These are phyloP conservation scores for Apodospora peruviana DNA, from an alignment of 495 filamentous ascomycete genomes.

Conservation along the genomic window DNA sequence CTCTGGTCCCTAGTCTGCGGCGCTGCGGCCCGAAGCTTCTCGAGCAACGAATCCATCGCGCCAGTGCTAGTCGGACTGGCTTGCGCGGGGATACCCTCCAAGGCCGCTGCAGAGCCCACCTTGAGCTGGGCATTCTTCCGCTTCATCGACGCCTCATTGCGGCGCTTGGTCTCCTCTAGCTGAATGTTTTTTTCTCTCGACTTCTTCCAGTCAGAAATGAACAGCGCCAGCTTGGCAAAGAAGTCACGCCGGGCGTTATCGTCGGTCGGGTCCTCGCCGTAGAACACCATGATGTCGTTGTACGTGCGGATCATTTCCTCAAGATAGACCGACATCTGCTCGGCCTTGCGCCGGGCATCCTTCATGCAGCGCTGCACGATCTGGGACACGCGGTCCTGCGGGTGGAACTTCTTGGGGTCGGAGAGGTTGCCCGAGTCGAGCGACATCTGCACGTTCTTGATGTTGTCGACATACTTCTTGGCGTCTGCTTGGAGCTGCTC, in stretches of 20 bases:
- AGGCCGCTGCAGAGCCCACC: constrained; percentile 45
- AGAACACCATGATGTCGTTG: constrained; percentile 95
- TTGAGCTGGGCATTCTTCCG: constrained; percentile 73
- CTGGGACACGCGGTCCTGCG: constrained; percentile 89
- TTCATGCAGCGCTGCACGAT: constrained; percentile 93
- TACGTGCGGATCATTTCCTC: constrained; percentile 89
- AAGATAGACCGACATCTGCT: constrained; percentile 89
- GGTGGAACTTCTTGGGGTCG: constrained; percentile 96
- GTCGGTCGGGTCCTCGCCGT: constrained; percentile 87
- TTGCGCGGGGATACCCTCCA: constrained; percentile 36
- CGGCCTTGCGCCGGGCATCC: constrained; percentile 90
- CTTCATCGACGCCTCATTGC: constrained; percentile 85
- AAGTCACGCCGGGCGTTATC: constrained; percentile 95
- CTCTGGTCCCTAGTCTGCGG: constrained; percentile 83
- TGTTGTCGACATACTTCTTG: constrained; percentile 90
- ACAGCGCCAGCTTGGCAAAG: constrained; percentile 89
- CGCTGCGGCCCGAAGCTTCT: constrained; percentile 90
- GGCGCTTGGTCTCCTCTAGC: constrained; percentile 74
- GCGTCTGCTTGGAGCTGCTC: constrained; percentile 86
- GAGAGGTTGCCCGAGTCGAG: constrained; percentile 92
- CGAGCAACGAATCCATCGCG: constrained; percentile 93
- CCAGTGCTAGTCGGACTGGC: constrained; percentile 73
- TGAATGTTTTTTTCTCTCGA: constrained; percentile 85
- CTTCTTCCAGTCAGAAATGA: constrained; percentile 94
- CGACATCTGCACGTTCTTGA: constrained; percentile 85